Evolutionary conservation across 805 yeast species (phyloP).

Genomic region (Yarrowia deformans): DNA sequence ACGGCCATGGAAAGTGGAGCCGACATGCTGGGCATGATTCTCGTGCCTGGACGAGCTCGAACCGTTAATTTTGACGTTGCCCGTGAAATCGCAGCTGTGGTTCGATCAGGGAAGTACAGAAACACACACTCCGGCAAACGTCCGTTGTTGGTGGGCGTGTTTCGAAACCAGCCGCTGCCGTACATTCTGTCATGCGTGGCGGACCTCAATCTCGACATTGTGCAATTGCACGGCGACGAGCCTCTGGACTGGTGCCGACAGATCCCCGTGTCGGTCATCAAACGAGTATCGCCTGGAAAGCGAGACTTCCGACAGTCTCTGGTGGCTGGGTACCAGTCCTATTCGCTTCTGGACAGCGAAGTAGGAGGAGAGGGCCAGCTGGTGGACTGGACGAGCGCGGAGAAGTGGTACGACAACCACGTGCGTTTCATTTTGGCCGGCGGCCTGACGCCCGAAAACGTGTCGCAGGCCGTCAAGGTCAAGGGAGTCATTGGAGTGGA

Average conservation of each 20-base stretch:
- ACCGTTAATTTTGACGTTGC: constrained; percentile 65
- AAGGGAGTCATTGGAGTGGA: constrained; percentile 85
- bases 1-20: constrained; percentile 76
- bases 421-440: constrained; percentile 78
- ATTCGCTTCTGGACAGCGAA: constrained; percentile 83
- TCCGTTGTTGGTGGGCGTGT: constrained; percentile 86
- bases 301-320: constrained; percentile 51
- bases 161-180: constrained; percentile 76
- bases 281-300: constrained; percentile 69
- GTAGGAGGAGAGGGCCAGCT: constrained; percentile 88
- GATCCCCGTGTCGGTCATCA: constrained; percentile 67
- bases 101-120: constrained; percentile 42
- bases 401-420: constrained; percentile 46
- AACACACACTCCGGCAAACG: constrained; percentile 50
- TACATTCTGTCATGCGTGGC: constrained; percentile 58
- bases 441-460: constrained; percentile 82
- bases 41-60: constrained; percentile 83
- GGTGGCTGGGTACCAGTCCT: constrained; percentile 53
- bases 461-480: constrained; percentile 58
- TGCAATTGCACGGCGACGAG: constrained; percentile 88
- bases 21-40: constrained; percentile 78
- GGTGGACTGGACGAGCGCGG: constrained; percentile 74
- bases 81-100: constrained; percentile 53
- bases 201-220: constrained; percentile 68
- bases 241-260: constrained; percentile 56